These are phyloP conservation scores for Clonostachys rhizophaga DNA, from an alignment of 2,329 filamentous ascomycete species.

Conservation along the genomic window DNA sequence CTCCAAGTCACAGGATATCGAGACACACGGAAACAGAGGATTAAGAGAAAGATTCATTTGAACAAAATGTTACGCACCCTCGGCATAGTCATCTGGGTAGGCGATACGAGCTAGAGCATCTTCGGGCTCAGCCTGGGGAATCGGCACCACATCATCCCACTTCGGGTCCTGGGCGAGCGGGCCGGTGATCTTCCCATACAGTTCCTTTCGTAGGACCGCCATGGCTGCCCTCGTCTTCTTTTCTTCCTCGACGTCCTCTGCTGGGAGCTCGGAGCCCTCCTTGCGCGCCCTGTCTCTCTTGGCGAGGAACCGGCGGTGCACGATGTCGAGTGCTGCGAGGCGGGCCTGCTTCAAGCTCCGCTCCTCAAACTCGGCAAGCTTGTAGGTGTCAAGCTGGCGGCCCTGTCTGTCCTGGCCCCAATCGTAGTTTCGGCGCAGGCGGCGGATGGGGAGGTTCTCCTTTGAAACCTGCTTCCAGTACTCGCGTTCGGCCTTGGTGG, in stretches of 20 bases:
- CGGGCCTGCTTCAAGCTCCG: conserved; percentile 33
- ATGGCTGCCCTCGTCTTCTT: conserved; percentile 43
- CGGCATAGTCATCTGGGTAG: conserved; percentile 84
- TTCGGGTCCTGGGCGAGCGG: conserved; percentile 56
- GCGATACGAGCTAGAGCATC: conserved; percentile 87
- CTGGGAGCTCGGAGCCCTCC: conserved; percentile 16
- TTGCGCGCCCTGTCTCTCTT: conserved; percentile 22
- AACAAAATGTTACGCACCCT: conserved; percentile 43
- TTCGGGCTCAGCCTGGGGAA: conserved; percentile 79
- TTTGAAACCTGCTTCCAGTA: conserved; percentile 54
- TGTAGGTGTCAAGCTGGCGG: conserved; percentile 42
- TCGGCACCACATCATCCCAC: conserved; percentile 82
- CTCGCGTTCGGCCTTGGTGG: conserved; percentile 47
- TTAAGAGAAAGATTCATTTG: not conserved
- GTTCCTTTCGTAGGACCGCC: conserved; percentile 41
- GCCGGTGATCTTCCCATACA: conserved; percentile 45
- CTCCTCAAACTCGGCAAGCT: conserved; percentile 36
- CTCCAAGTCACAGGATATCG: not conserved
- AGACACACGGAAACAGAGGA: not conserved
- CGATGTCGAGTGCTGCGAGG: conserved; percentile 34
- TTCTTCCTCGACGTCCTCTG: conserved; percentile 39
- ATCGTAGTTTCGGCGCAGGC: conserved; percentile 27
- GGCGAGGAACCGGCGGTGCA: conserved; percentile 37
- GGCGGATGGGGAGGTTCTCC: conserved; percentile 42
- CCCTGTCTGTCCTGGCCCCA: conserved; percentile 50